Base-by-base conservation (phyloP, 345 rosid genomes). In the Populus ilicifolia region DNA sequence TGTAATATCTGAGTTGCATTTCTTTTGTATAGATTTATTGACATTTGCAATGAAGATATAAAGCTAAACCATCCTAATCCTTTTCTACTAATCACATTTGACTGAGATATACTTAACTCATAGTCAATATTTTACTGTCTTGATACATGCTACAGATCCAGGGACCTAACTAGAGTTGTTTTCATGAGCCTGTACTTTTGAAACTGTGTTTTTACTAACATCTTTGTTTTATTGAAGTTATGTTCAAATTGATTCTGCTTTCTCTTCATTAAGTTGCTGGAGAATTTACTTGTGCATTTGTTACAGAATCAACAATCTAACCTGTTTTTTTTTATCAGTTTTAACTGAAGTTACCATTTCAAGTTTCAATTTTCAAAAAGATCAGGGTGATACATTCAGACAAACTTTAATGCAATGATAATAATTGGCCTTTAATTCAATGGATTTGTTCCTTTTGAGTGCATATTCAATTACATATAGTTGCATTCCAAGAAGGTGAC, bases 401-500 rank as follows among this genome's bases (percentile, higher is more conserved):
- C 59, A 14, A 10, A 33, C 23, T 52, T 52, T 71, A 33, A 9
- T 59, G n/a, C 38, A 52, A 5, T 59, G 11, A 25, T 41, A 62
- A 29, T 17, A 39, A 41, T 44, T 20, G 52, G 63, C 18, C 67
- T 46, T 71, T 21, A 46, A 29, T 46, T 61, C 21, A 56, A 23
- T 38, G 41, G 52, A 17, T 65, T 50, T 44, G 27, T 27, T 43
- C 20, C 50, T 23, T 3, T 18, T 27, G 25, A 69, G 25, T 67
- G 38, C 2, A 25, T 52, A 21, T 33, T 59, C 41, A 20, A 5
- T 63, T 20, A 18, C 25, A 43, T 48, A 62, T 46, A 30, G 48
- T 74, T 39, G 61, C 62, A 64, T 61, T 64, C 44, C 38, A 10
- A 35, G 23, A 35, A 18, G 30, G 59, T 86, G 59, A 36, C 36